Conservation (phyloP, 2,329 filamentous ascomycete species). For the Fusarium equiseti region DNA sequence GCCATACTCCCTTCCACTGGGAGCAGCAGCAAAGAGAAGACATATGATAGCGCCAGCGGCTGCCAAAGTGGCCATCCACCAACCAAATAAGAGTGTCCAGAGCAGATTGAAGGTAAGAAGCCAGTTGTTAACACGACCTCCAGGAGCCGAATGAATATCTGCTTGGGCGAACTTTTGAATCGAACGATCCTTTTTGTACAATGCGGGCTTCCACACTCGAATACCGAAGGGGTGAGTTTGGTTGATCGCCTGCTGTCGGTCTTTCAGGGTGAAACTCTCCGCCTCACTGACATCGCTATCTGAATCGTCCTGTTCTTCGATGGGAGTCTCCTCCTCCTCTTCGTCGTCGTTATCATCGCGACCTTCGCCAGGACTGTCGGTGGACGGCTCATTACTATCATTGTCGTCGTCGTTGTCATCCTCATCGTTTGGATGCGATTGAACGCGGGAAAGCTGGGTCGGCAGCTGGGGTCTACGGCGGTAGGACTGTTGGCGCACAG, state of each 20-base stretch:
- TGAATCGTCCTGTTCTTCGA: slow-evolving; percentile 69
- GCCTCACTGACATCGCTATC: slow-evolving; percentile 86
- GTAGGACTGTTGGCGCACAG: slow-evolving; percentile 58
- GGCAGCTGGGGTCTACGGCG: slow-evolving; percentile 53
- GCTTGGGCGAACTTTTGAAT: slow-evolving; percentile 96
- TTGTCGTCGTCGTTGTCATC: slow-evolving; percentile 39
- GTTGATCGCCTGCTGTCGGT: slow-evolving; percentile 97
- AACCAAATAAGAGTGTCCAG: slow-evolving; percentile 93
- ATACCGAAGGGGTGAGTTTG: slow-evolving; percentile 99
- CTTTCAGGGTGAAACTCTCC: slow-evolving; percentile 97
- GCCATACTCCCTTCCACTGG: slow-evolving; percentile 88
- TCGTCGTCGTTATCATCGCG: slow-evolving; percentile 51
- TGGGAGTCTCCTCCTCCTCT: slow-evolving; percentile 53
- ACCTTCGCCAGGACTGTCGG: slow-evolving; percentile 47
- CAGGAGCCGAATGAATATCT: slow-evolving; percentile 95
- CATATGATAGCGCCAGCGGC: slow-evolving; percentile 81
- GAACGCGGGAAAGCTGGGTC: slow-evolving; percentile 56
- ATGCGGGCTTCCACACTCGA: slow-evolving; percentile 96
- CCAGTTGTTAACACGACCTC: slow-evolving; percentile 85
- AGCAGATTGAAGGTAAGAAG: slow-evolving; percentile 88
- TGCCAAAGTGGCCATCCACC: slow-evolving; percentile 90
- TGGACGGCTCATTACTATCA: slow-evolving; percentile 34
- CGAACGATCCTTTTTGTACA: slow-evolving; percentile 97
- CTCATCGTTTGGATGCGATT: slow-evolving; percentile 51
- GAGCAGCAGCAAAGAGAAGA: slow-evolving; percentile 80